Conservation (phyloP, 257 asterid species). For the Verbena officinalis region DNA sequence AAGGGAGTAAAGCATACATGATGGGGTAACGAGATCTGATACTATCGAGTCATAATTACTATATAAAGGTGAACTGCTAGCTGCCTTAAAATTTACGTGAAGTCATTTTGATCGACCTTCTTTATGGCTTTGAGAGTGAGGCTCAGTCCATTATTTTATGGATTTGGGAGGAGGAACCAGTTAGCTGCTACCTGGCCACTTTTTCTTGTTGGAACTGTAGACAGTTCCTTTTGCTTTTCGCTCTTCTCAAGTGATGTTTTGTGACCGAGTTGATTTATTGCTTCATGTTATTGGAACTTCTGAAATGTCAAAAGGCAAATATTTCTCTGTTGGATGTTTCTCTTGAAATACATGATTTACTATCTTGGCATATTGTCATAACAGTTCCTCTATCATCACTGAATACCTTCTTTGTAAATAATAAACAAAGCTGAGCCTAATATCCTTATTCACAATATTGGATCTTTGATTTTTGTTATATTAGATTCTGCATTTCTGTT, state of each 20-base stretch:
- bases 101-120: not conserved
- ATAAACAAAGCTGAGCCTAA: conserved; percentile 9
- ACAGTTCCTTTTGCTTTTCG: not conserved
- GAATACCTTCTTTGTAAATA: not conserved
- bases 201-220: not conserved
- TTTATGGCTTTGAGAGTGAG: not conserved
- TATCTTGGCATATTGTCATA: not conserved
- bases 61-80: not conserved
- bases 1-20: not conserved
- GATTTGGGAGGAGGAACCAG: not conserved
- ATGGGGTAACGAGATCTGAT: not conserved
- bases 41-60: not conserved
- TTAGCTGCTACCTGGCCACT: not conserved
- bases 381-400: conserved; percentile 11
- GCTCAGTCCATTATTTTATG: not conserved
- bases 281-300: not conserved
- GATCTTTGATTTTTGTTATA: conserved; percentile 26
- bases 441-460: conserved; percentile 21
- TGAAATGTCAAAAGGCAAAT: not conserved
- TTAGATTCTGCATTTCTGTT: conserved; percentile 21
- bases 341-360: not conserved
- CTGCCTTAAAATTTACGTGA: not conserved
- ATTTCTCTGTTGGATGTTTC: not conserved
- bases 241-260: not conserved
- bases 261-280: not conserved